Evolutionary conservation across 1,139 yeast genomes (phyloP).

Genomic region (Spencermartinsiella ligniputridi): DNA sequence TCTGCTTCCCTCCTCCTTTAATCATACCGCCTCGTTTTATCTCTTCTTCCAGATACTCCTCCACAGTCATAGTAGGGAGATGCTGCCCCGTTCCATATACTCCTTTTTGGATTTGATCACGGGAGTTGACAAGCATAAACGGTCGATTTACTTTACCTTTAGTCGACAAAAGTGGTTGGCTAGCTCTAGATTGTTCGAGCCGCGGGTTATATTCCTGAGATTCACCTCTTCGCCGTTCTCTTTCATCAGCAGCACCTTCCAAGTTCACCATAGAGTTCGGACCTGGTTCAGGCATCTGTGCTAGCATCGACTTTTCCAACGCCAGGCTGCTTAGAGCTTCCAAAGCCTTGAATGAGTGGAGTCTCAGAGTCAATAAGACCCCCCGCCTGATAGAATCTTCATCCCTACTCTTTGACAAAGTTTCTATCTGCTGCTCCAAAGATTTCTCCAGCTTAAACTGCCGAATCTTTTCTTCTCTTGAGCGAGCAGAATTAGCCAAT

Average conservation of each 20-base stretch:
- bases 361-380: slow-evolving; percentile 51
- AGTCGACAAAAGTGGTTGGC: slow-evolving; percentile 13
- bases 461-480: slow-evolving; percentile 67
- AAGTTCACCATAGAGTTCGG: neutral
- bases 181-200: slow-evolving; percentile 12
- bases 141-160: slow-evolving; percentile 76
- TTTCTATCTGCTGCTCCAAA: slow-evolving; percentile 33
- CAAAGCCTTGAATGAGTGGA: slow-evolving; percentile 51
- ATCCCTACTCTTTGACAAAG: slow-evolving; percentile 33
- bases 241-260: neutral
- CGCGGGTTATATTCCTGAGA: slow-evolving; percentile 9
- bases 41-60: slow-evolving; percentile 84
- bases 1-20: slow-evolving; percentile 45
- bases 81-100: slow-evolving; percentile 92
- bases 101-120: slow-evolving; percentile 54
- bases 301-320: slow-evolving; percentile 51
- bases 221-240: neutral
- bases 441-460: slow-evolving; percentile 58
- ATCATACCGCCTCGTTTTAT: slow-evolving; percentile 73
- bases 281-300: neutral
- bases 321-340: slow-evolving; percentile 48
- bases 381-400: slow-evolving; percentile 59
- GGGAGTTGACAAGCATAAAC: slow-evolving; percentile 63
- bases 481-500: neutral
- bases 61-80: slow-evolving; percentile 92